Base-by-base conservation (phyloP, 163 green algal species). In the Chlorella variabilis region DNA sequence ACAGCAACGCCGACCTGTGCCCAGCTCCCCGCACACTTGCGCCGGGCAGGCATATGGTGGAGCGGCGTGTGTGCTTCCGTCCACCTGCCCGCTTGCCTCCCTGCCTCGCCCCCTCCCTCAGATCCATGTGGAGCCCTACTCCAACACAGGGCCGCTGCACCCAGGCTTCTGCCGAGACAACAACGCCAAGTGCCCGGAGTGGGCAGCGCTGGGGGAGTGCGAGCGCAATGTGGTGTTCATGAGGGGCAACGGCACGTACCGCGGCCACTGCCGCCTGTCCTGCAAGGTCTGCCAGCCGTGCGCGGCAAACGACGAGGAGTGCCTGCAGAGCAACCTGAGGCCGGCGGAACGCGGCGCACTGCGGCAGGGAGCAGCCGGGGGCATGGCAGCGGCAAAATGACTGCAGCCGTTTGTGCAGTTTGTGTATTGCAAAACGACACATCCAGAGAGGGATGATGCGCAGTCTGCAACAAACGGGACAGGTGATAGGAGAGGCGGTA, bases 201-300 rank as follows among this genome's bases (percentile, higher is more conserved):
- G 86, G 86, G 75, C 84, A 15, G 74, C 41, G 31, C 29, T n/a
- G 4, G 90, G 90, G 9, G 88, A 93, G 83, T 93, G 90, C 76
- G 56, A 85, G 29, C 49, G 45, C 38, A 93, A 93, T 76, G 17
- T 62, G 0, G 39, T 13, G 2, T 93, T 83, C 77, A 94, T 94
- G 91, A 71, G 92, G 8, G 59, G 59, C 59, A 67, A 38, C 59
- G 59, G 18, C 59, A 67, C 59, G n/a, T 18, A 39, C 6, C 59
- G 59, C 29, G 59, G 59, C 27, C 9, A 67, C 59, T 67, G 59
- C 59, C 59, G 59, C 59, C 59, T 67, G 27, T 36, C 59, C 7
- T 67, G 59, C 59, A 67, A 67, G 27, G 59, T 67, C 20, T 67
- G 59, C 59, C 27, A 20, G 8, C 59, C 59, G 5, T 67, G 59